phyloP scores from a whole-genome alignment of 208 protist species.

The Leishmania guyanensis region DNA sequence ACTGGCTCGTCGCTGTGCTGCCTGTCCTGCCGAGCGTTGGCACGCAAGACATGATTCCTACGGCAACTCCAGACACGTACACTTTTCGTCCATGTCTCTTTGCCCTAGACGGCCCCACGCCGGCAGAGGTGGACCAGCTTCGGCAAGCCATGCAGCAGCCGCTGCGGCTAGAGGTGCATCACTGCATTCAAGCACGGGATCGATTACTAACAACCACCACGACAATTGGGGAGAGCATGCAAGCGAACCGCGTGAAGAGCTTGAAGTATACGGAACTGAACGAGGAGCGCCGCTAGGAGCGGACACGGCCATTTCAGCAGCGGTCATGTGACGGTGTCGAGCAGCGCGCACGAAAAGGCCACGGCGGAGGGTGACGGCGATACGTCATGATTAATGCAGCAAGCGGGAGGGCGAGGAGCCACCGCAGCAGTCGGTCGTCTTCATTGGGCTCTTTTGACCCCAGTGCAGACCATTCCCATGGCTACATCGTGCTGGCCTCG shows the following conservation, averaged over 20 bases:
- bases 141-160: conserved; percentile 35
- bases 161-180: conserved; percentile 42
- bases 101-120: conserved; percentile 67
- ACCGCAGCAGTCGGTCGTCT: not conserved
- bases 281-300: conserved; percentile 28
- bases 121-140: conserved; percentile 30
- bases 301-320: conserved; percentile 10
- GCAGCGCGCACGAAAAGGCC: not conserved
- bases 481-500: conserved; percentile 9
- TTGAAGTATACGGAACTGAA: conserved; percentile 48
- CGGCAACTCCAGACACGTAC: conserved; percentile 66
- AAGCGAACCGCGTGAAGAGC: conserved; percentile 62
- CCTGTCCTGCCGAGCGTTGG: conserved; percentile 36
- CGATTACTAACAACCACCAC: conserved; percentile 49
- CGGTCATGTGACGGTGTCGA: not conserved
- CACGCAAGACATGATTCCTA: conserved; percentile 25
- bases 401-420: no score
- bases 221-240: conserved; percentile 82
- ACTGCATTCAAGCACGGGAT: conserved; percentile 40
- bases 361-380: not conserved
- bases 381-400: conserved; percentile 2
- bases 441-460: conserved; percentile 1
- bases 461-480: no score
- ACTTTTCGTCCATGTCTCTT: conserved; percentile 70
- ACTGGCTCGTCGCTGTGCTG: conserved; percentile 40